Base-by-base conservation (phyloP, 257 asterid species). In the Haberlea rhodopensis region DNA sequence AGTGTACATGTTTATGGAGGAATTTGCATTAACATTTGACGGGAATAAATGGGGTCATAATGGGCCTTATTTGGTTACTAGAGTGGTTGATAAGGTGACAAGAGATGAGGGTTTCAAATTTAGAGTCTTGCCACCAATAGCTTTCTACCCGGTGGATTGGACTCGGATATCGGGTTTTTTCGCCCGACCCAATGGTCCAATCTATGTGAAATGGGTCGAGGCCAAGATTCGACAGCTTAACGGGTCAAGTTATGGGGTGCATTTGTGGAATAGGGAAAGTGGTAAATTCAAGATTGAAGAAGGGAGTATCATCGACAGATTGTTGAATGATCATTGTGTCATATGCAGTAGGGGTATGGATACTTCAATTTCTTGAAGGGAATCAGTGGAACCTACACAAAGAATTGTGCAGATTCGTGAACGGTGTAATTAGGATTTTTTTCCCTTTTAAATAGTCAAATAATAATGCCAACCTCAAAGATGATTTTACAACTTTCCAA, bases 21-120 rank as follows among this genome's bases (percentile, higher is more conserved):
- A 87, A 78, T 90, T 87, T 69, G 84, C 82, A 24, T 25, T 11
- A 1, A 71, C 65, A 29, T 90, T 84, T 80, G 81, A 89, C 78
- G 96, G 95, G 67, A 85, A 79, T 25, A 80, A 1, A 45, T 84
- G 94, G 94, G 95, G 96, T 32, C 82, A 90, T 57, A 90, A 90
- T 69, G 97, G 97, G 3, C 95, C 92, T 5, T 85, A 85, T 52
- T 60, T 90, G 27, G 85, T 90, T 10, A 80, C 92, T 46, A 84
- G 97, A 32, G 96, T 90, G 57, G 87, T 82, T 22, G 59, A 72
- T 0, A 72, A 73, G 53, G 67, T 76, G 32, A 68, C 25, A 0
- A 64, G 40, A 49, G 21, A 31, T 4, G 60, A 57, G 16, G 75
- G 55, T 11, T 31, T 63, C 2, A 67, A 84, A 57, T 68, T 87